Evolutionary conservation across 2,329 filamentous ascomycete species (phyloP), one percentile per base, ranked within the genome.

Genomic region (Alternaria ethzedia): DNA sequence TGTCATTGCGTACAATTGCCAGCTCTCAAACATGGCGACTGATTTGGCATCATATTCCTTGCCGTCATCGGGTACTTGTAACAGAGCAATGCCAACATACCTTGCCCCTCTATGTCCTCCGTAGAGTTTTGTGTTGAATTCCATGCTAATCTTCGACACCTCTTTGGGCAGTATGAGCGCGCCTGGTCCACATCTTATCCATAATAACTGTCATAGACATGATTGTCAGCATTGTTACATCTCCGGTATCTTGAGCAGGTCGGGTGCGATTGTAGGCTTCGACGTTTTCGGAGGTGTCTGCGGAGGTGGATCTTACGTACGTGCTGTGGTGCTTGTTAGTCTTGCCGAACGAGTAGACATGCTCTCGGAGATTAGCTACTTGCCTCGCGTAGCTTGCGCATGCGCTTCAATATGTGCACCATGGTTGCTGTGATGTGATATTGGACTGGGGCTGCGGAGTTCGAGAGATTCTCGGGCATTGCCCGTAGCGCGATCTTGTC

Each of bases 91-190:
- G 26, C 52, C 68, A 21, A 32, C 71, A 26, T 84, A 94, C 92
- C 88, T 89, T 61, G 91, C 86, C 51, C 92, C 92, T 78, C 89
- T 86, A 79, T 95, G 90, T 49, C 91, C 92, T 54, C 87, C 86
- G 49, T 88, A 83, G 62, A 88, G 83, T 69, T 83, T 86, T 50
- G 78, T 76, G 54, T 89, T 88, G 78, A 94, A 94, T 73, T 92
- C 87, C 81, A 96, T 80, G 77, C 92, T 89, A 83, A 96, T 90
- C 77, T 88, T 86, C 49, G 90, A 89, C 57, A 96, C 88, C 75
- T 93, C 88, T 28, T 89, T 85, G 0, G 95, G 93, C 23, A 99
- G 85, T 69, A 93, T 84, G 20, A 92, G 90, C 46, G 96, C 94
- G 60, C 95, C 96, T 28, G 92, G 90, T 63, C 95, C 96, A 78